Percentiles rank a stretch among this genome's conserved stretches.
These are phyloP conservation scores for Cenchrus americanus DNA, from an alignment of 176 grass and related monocot genomes.

Conservation along the genomic window DNA sequence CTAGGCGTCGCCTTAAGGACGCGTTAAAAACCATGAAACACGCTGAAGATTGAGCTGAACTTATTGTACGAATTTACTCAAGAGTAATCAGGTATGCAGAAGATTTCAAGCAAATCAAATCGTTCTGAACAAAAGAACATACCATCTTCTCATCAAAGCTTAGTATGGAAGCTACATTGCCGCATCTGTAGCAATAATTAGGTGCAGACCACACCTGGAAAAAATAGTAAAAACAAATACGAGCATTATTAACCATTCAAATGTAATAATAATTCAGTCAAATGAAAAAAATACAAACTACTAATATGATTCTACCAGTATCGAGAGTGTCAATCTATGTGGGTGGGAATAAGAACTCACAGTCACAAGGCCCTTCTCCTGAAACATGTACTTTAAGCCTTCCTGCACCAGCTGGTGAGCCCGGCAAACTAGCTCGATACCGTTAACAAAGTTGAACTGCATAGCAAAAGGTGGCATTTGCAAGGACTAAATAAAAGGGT, in stretches of 20 bases:
- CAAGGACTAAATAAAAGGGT: not conserved
- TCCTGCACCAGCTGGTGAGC: slow-evolving; percentile 98
- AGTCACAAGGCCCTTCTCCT: slow-evolving; percentile 99
- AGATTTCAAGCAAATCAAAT: slow-evolving; percentile 30
- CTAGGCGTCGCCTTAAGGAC: too few species aligned
- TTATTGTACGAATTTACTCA: not conserved
- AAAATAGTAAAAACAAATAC: slow-evolving; percentile 5
- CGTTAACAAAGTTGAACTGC: slow-evolving; percentile 96
- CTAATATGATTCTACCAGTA: not conserved
- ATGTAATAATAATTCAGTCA: not conserved
- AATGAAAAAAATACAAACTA: slow-evolving; percentile 24
- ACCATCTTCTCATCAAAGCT: slow-evolving; percentile 98
- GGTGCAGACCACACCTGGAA: slow-evolving; percentile 96
- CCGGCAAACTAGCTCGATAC: slow-evolving; percentile 94
- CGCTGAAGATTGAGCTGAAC: not conserved
- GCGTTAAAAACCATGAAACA: too few species aligned
- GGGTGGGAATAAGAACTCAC: slow-evolving; percentile 57
- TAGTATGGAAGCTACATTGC: slow-evolving; percentile 97
- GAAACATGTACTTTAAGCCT: slow-evolving; percentile 99
- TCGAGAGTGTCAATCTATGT: not conserved
- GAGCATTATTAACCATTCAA: not conserved
- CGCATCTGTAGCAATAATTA: slow-evolving; percentile 99
- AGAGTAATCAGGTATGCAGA: not conserved
- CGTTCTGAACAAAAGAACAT: slow-evolving; percentile 20
- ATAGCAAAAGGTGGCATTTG: slow-evolving; percentile 23